Evolutionary conservation across 768 basidiomycete genomes (phyloP), one percentile per base, ranked within the genome.

Genomic region (Cystoderma amianthinum): DNA sequence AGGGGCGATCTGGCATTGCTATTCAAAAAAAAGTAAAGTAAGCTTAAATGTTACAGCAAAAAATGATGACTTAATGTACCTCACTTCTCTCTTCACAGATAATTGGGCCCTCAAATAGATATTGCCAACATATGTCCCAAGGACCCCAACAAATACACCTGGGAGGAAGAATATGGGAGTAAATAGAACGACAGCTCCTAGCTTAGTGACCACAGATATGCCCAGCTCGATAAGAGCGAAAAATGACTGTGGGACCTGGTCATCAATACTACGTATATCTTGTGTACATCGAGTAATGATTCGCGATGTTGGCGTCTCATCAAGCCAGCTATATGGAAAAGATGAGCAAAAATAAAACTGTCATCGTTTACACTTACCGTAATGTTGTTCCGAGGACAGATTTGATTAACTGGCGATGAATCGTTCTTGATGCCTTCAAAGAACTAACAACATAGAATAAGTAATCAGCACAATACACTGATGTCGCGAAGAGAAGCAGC

Each of bases 221-320:
- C 57, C 46, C 46, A 61, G 45, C 38, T 57, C 54, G 10, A 42
- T 17, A 2, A 65, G 43, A 42, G 38, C 42, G 48, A 44, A 50
- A 4, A 66, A 43, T 15, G 48, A 47, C 18, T 49, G 48, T 1
- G 62, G 44, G 18, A 65, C 46, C 1, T 53, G 47, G 5, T 56
- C 54, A 49, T 86, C 82, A 35, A 85, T 67, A 47, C 56, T 51
- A 42, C 73, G 58, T 12, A 80, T 76, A 49, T 81, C 80, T 37
- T 78, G 72, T 1, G 79, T 80, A 49, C 72, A 74, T 38, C 79
- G 65, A 20, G 75, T 61, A 32, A 80, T 74, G 35, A 82, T 69
- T 6, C 80, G 70, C 15, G 60, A 56, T 1, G 53, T 56, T 19
- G 64, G 61, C 2, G 65, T 67, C 12, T 56, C 53, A 46, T 61